Evolutionary conservation across 23 red algal species (phyloP).

Genomic region (Gracilaria gracilis): DNA sequence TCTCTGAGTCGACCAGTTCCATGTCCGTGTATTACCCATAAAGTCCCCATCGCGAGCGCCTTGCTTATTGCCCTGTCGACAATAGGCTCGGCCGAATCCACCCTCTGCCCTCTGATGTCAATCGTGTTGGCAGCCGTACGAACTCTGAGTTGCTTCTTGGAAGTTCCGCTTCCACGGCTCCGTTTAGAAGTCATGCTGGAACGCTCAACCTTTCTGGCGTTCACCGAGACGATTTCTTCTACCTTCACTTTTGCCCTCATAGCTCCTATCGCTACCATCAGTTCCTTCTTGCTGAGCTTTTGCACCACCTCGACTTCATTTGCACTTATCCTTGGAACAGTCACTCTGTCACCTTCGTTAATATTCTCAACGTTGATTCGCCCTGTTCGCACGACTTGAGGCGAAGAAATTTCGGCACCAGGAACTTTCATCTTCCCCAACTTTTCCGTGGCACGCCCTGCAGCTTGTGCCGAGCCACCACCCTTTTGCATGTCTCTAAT

Average conservation of each 20-base stretch:
- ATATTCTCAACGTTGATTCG: slow-evolving; percentile 36
- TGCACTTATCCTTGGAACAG: slow-evolving; percentile 26
- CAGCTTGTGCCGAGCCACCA: slow-evolving; percentile 70
- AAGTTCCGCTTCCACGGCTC: not conserved
- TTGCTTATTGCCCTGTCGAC: slow-evolving; percentile 78
- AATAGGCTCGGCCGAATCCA: slow-evolving; percentile 67
- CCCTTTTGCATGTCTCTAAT: slow-evolving; percentile 77
- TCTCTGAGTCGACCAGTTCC: slow-evolving; percentile 84
- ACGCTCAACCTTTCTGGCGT: not conserved
- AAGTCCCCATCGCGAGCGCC: slow-evolving; percentile 63
- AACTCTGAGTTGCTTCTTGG: slow-evolving; percentile 39
- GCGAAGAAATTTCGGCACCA: not conserved
- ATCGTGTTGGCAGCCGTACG: slow-evolving; percentile 76
- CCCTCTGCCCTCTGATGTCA: slow-evolving; percentile 87
- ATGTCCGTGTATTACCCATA: slow-evolving; percentile 95
- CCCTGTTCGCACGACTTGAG: not conserved
- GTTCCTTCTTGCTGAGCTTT: slow-evolving; percentile 61
- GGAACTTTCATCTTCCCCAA: slow-evolving; percentile 43
- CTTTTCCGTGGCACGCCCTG: slow-evolving; percentile 54
- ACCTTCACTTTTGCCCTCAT: slow-evolving; percentile 77
- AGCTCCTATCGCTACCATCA: slow-evolving; percentile 69
- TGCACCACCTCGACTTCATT: slow-evolving; percentile 70
- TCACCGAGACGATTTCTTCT: slow-evolving; percentile 37
- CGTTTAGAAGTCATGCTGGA: not conserved
- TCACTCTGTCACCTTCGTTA: slow-evolving; percentile 72